These are phyloP conservation scores for Ophiostoma montium DNA, from an alignment of 2,329 filamentous ascomycete genomes.

Conservation along the genomic window DNA sequence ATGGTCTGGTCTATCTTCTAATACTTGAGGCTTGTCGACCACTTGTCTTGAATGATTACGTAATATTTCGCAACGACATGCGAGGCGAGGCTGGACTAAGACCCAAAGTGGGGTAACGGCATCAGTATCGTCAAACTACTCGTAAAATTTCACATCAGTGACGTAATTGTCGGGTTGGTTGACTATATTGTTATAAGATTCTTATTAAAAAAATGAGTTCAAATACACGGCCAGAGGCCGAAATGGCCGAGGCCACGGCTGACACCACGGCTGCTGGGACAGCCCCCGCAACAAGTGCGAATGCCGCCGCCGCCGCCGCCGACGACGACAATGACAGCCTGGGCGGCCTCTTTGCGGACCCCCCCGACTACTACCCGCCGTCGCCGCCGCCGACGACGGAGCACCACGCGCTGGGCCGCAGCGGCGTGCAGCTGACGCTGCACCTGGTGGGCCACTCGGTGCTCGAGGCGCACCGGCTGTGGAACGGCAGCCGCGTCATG, in stretches of 20 bases:
- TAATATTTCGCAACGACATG: too few relatives aligned
- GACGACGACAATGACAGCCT: conserved; percentile 21
- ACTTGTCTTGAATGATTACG: too few relatives aligned
- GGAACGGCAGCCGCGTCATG: conserved; percentile 75
- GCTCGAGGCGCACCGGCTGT: conserved; percentile 77
- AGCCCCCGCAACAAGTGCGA: not conserved
- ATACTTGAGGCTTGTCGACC: too few relatives aligned
- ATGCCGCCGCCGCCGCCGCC: not conserved
- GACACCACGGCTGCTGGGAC: not conserved
- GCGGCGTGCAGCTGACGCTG: conserved; percentile 44
- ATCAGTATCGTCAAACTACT: too few relatives aligned
- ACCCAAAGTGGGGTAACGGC: too few relatives aligned
- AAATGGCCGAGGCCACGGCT: too few relatives aligned
- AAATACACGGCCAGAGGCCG: not conserved
- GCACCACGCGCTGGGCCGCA: conserved; percentile 47
- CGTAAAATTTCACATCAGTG: too few relatives aligned
- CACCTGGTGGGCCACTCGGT: conserved; percentile 63
- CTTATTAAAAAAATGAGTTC: too few relatives aligned
- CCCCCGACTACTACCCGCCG: conserved; percentile 64
- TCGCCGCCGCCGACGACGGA: conserved; percentile 63
- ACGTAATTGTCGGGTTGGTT: too few relatives aligned
- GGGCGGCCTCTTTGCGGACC: conserved; percentile 53
- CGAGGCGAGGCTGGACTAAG: too few relatives aligned
- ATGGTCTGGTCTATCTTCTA: too few relatives aligned
- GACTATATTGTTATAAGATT: too few relatives aligned